Base-by-base conservation (phyloP, 2,329 filamentous ascomycete species). In the Fragosphaeria purpurea region DNA sequence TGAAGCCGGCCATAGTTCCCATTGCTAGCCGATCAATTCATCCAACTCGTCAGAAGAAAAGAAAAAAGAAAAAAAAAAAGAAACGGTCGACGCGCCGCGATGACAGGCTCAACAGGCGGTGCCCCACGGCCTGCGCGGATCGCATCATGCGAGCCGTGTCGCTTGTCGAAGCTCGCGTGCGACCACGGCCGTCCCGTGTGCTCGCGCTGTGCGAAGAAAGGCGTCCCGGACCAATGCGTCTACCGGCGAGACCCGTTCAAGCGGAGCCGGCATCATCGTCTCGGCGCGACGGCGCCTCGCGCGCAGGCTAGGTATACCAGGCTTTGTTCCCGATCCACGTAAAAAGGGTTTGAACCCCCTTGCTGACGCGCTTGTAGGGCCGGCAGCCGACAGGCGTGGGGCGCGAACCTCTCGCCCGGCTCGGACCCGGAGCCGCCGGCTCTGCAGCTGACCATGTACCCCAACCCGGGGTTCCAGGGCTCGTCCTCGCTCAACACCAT, bases 61-160 rank as follows among this genome's bases (percentile, higher is more conserved):
- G 22, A 22, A 22, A 22, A 22, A 22, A 2, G 3, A 22, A 22
- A 22, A 22, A 22, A 22, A 22, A 22, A 22, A 22, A 22, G 22
- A 22, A 22, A 22, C 22, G 22, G 3, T 22, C 22, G 22, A 22
- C 22, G 22, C 22, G 22, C 22, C 22, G 22, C 22, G 22, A 22
- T 22, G 35, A 63, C 7, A 67, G 78, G 55, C 63, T 77, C 5
- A 50, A 76, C 9, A 56, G 70, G 40, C 74, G 79, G 43, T 78
- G 81, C 53, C 61, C 63, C 5, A 37, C 35, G 35, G 35, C 35
- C 35, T 37, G 35, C 11, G 31, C 22, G 45, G 34, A 35, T 51
- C 11, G 38, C 51, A 7, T 49, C 51, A 4, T 53, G 51, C 10
- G 51, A 53, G 9, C 51, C 51, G 6, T 53, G 51, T 30, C 47